A percentile compares a stretch with the other conserved stretches of the same genome.
phyloP scores from a whole-genome alignment of 148 eudicot species.

The Talinum fruticosum region DNA sequence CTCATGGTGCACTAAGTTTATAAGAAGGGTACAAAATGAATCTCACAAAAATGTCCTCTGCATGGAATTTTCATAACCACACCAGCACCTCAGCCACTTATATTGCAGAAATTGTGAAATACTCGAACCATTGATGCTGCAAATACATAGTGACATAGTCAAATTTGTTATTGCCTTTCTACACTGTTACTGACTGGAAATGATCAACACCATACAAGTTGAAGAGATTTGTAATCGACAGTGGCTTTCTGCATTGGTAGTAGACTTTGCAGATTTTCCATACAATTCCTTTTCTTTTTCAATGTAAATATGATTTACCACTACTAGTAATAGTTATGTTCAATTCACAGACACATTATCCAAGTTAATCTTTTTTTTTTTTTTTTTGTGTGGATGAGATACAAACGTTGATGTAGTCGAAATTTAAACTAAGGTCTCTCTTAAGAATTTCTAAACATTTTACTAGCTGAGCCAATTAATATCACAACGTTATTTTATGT shows the following conservation, averaged over 20 bases:
- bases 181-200: not conserved
- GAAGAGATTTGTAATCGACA: not conserved
- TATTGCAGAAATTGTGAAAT: not conserved
- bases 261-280: not conserved
- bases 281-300: not conserved
- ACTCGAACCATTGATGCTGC: not conserved
- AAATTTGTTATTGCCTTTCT: not conserved
- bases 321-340: not conserved
- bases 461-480: too few relatives aligned
- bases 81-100: not conserved
- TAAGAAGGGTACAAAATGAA: too few relatives aligned
- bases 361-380: too few relatives aligned
- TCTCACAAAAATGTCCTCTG: too few relatives aligned
- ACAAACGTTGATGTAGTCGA: too few relatives aligned
- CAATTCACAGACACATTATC: too few relatives aligned
- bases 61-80: conserved; percentile 28
- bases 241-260: not conserved
- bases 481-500: too few relatives aligned
- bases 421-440: too few relatives aligned
- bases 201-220: not conserved
- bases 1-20: too few relatives aligned
- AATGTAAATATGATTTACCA: not conserved
- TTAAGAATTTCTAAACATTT: too few relatives aligned
- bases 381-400: too few relatives aligned
- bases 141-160: not conserved